Evolutionary conservation across 495 filamentous ascomycete genomes (phyloP).

Genomic region (Glonium stellatum): DNA sequence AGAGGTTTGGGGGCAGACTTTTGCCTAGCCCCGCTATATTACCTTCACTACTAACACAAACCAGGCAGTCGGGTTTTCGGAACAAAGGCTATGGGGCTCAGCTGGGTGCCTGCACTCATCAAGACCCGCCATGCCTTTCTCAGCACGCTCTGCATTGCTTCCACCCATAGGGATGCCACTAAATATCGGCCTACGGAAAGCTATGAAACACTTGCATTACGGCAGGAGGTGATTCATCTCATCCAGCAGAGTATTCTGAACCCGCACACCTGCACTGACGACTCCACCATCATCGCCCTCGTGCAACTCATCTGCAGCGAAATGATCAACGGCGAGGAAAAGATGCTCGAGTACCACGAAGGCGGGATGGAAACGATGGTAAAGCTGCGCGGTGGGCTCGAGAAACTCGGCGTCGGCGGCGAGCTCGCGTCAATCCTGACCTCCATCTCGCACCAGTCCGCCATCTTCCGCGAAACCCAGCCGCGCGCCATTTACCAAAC

Average conservation of each 20-base stretch:
- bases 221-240: conserved; percentile 28
- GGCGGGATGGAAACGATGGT: conserved; percentile 28
- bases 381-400: conserved; percentile 27
- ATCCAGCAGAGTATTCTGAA: conserved; percentile 28
- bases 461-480: conserved; percentile 24
- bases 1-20: background rate
- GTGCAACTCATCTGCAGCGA: conserved; percentile 32
- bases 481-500: conserved; percentile 22
- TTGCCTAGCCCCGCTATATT: background rate
- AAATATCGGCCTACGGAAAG: conserved; percentile 15
- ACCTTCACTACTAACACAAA: background rate
- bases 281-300: conserved; percentile 32
- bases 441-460: conserved; percentile 23
- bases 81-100: conserved; percentile 26
- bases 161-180: conserved; percentile 32
- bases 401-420: conserved; percentile 18
- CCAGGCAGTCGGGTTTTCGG: conserved; percentile 25
- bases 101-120: conserved; percentile 33
- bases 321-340: conserved; percentile 28
- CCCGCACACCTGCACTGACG: conserved; percentile 17
- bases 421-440: conserved; percentile 20
- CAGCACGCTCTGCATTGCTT: conserved; percentile 33
- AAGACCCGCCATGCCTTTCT: conserved; percentile 32
- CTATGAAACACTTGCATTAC: conserved; percentile 21
- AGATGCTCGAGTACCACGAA: conserved; percentile 26